Evolutionary conservation across 257 asterid genomes (phyloP).

Genomic region (Jacaranda mimosifolia): DNA sequence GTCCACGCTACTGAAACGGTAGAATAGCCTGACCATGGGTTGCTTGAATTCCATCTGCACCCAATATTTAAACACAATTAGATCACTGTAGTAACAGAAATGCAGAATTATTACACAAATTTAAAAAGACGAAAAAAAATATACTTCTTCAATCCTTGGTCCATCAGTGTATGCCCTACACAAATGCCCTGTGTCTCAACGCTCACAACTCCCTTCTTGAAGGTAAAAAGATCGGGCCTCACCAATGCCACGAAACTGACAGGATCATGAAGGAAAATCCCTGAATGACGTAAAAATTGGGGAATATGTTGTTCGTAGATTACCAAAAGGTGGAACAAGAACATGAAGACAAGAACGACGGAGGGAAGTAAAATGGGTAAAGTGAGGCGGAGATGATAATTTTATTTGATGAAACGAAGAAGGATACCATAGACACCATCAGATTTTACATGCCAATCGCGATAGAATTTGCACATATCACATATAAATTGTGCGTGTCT

Average conservation of each 20-base stretch:
- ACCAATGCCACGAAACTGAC: constrained; percentile 87
- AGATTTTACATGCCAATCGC: constrained; percentile 95
- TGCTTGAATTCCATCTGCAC: constrained; percentile 87
- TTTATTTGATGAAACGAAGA: background rate
- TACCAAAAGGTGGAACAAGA: no score
- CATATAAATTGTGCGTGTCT: constrained; percentile 70
- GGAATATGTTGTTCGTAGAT: background rate
- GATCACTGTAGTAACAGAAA: background rate
- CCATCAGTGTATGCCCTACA: constrained; percentile 88
- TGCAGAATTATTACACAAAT: background rate
- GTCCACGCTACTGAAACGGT: constrained; percentile 98
- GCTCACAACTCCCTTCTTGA: constrained; percentile 93
- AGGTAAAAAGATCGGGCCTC: constrained; percentile 92
- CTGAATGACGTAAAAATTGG: constrained; percentile 42
- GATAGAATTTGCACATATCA: constrained; percentile 85
- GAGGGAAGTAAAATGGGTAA: no score
- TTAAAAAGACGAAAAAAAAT: no score
- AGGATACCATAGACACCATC: constrained; percentile 80
- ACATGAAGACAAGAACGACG: no score
- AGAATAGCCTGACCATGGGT: constrained; percentile 81
- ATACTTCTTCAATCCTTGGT: constrained; percentile 84
- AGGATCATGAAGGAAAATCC: constrained; percentile 94
- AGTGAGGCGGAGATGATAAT: background rate
- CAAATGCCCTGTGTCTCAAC: constrained; percentile 98
- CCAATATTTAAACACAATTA: constrained; percentile 29